Percentiles rank a stretch among this genome's conserved stretches.
Evolutionary conservation across 352 stramenopile genomes (phyloP).

Genomic region (Pythium sp.): DNA sequence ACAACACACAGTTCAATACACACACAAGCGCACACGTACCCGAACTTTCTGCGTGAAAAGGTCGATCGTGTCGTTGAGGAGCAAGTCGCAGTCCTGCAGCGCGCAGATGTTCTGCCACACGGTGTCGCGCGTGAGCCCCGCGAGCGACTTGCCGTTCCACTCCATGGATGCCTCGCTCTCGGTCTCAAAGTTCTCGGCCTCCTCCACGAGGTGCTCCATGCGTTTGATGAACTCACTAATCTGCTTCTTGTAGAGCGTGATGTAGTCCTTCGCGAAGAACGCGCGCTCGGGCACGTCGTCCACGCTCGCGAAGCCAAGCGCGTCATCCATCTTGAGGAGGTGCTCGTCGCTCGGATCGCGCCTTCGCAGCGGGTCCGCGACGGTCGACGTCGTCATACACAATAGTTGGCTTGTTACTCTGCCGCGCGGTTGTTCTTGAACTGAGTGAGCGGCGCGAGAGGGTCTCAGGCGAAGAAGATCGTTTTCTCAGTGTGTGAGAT

Average conservation of each 20-base stretch:
- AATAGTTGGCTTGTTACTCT: not conserved
- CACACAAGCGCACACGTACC: conserved; percentile 13
- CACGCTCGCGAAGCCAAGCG: conserved; percentile 22
- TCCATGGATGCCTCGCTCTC: conserved; percentile 37
- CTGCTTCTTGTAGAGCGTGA: conserved; percentile 59
- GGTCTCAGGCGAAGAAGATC: not conserved
- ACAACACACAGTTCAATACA: not conserved
- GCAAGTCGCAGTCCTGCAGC: conserved; percentile 49
- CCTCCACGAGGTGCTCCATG: conserved; percentile 56
- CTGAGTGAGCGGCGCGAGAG: not conserved
- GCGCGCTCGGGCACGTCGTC: conserved; percentile 47
- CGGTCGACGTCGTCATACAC: conserved; percentile 13
- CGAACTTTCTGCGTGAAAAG: conserved; percentile 63
- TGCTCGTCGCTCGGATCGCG: conserved; percentile 4
- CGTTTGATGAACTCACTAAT: conserved; percentile 51
- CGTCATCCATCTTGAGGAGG: not conserved
- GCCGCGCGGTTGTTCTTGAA: not conserved
- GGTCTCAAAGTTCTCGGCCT: conserved; percentile 55
- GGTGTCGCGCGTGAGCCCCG: conserved; percentile 38
- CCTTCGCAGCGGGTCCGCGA: not conserved
- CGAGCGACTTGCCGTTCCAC: conserved; percentile 36
- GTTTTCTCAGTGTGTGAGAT: not conserved
- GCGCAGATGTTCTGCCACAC: conserved; percentile 67
- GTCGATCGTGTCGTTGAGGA: conserved; percentile 34
- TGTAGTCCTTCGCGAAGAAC: conserved; percentile 55